These are phyloP conservation scores for Protea cynaroides DNA, from an alignment of 164 flowering plant species.

Conservation along the genomic window DNA sequence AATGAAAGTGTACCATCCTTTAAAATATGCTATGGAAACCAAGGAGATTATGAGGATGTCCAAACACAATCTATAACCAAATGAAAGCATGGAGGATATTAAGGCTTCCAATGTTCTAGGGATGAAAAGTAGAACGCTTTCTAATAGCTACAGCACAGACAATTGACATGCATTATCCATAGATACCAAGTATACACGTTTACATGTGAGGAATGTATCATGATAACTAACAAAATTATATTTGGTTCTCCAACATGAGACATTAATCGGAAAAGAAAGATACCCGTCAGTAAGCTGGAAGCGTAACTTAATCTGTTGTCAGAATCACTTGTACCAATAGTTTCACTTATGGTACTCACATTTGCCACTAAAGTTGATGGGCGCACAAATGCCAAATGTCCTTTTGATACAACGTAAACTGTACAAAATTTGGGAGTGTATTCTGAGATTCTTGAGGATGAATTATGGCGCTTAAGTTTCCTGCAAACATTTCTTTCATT, in stretches of 20 bases:
- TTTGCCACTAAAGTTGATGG: conserved; percentile 41
- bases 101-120: too few species aligned
- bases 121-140: too few species aligned
- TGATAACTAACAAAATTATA: background rate
- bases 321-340: conserved; percentile 30
- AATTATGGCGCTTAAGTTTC: conserved; percentile 29
- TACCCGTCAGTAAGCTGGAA: conserved; percentile 37
- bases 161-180: too few species aligned
- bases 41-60: too few species aligned
- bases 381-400: conserved; percentile 57
- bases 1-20: too few species aligned
- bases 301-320: conserved; percentile 25
- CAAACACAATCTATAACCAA: too few species aligned
- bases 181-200: background rate
- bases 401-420: conserved; percentile 66
- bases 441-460: conserved; percentile 62
- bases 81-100: too few species aligned
- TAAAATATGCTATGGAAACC: too few species aligned
- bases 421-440: conserved; percentile 60
- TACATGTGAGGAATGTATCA: background rate
- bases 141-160: too few species aligned
- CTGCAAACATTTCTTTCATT: conserved; percentile 18
- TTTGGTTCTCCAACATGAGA: conserved; percentile 2
- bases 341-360: conserved; percentile 26
- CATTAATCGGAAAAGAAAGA: background rate